A percentile compares a stretch with the other conserved stretches of the same genome.
Conservation (phyloP, 2,329 filamentous ascomycete genomes). For the Verticillium nubilum region DNA sequence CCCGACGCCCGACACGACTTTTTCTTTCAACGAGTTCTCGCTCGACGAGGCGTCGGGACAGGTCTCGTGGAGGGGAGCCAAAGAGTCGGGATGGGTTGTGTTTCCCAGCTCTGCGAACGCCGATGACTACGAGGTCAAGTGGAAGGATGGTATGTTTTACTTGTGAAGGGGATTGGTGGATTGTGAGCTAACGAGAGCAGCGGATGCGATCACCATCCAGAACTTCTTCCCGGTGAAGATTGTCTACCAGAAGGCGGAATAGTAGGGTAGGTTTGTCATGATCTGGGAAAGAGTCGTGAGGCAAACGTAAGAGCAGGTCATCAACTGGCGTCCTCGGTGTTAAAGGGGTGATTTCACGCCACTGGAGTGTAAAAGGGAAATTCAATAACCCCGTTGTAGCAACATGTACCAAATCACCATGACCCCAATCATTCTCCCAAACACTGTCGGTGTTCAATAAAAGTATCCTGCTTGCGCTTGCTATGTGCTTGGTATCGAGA, state of each 20-base stretch:
- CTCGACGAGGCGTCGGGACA: not conserved
- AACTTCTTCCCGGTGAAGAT: not conserved
- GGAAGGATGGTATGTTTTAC: not conserved
- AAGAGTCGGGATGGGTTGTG: not conserved
- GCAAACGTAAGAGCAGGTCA: too few species aligned
- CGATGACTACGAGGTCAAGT: not conserved
- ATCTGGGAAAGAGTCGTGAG: too few species aligned
- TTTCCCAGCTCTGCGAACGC: not conserved
- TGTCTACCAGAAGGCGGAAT: not conserved
- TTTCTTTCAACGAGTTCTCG: not conserved
- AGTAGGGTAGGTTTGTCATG: not conserved
- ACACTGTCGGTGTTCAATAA: not conserved
- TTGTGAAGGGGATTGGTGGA: too few species aligned
- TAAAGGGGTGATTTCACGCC: too few species aligned
- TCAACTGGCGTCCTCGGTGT: too few species aligned
- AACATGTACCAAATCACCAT: too few species aligned
- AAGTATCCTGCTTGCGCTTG: not conserved
- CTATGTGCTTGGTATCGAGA: not conserved
- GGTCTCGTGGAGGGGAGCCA: not conserved
- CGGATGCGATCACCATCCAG: not conserved
- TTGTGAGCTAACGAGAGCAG: not conserved
- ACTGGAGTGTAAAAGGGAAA: too few species aligned
- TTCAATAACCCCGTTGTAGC: too few species aligned
- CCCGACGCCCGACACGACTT: not conserved
- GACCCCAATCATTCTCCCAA: too few species aligned